A percentile compares a stretch with the other conserved stretches of the same genome.
Conservation (phyloP, 352 stramenopile genomes). For the Globisporangium emineosum region DNA sequence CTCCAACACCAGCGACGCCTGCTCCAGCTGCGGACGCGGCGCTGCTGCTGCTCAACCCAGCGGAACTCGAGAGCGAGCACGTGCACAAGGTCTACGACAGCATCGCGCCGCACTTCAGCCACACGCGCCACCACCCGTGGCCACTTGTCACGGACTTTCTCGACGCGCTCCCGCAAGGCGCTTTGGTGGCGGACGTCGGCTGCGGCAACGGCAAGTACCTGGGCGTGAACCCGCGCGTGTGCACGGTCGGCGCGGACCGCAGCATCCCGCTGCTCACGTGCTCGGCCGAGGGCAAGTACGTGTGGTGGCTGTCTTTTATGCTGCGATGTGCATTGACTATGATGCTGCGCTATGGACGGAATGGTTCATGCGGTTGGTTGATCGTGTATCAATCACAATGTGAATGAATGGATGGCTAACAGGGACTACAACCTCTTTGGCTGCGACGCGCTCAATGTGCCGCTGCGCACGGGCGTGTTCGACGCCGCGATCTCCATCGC, state of each 20-base stretch:
- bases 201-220: constrained; percentile 88
- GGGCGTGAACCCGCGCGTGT: constrained; percentile 50
- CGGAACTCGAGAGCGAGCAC: constrained; percentile 69
- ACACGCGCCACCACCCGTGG: constrained; percentile 81
- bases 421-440: constrained; percentile 64
- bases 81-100: constrained; percentile 85
- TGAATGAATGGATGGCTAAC: constrained; percentile 1
- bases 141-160: constrained; percentile 74
- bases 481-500: constrained; percentile 83
- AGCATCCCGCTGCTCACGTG: constrained; percentile 74
- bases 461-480: constrained; percentile 51
- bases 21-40: background rate
- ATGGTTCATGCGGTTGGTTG: too few relatives aligned
- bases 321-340: too few relatives aligned
- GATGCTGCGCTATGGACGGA: background rate
- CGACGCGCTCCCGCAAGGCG: constrained; percentile 29
- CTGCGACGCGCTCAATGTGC: constrained; percentile 65
- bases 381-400: too few relatives aligned
- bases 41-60: constrained; percentile 27
- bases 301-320: background rate
- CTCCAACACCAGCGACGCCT: background rate
- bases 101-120: constrained; percentile 82
- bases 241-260: constrained; percentile 67
- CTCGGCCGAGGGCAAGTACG: constrained; percentile 34
- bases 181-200: constrained; percentile 72